Base-by-base conservation (phyloP, 75 land plant species). In the Cryptomeria japonica region DNA sequence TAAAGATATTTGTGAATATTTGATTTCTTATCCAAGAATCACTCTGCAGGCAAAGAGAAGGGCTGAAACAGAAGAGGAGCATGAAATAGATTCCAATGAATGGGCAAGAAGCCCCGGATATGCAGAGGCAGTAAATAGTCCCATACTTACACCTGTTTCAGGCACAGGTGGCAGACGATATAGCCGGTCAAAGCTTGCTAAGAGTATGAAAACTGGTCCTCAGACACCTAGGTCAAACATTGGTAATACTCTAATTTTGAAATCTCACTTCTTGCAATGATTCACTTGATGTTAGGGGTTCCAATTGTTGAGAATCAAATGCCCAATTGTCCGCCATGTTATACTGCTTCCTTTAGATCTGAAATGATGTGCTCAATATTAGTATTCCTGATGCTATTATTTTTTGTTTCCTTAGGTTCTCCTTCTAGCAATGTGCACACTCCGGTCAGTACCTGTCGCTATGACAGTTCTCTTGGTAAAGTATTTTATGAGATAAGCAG, bases 401-500 rank as follows among this genome's bases (percentile, higher is more conserved):
- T 28, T 84, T 76, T 28, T 58, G 31, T 36, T 56, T 80, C 75
- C 84, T n/a, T 89, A 97, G 99, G 96, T 61, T 96, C 97, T 36
- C 99, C 97, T n/a, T 84, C 92, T 68, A 87, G 91, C 80, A 92
- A 89, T 88, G 90, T 87, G 41, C 92, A 91, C 32, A 97, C 97
- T 76, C 97, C 99, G 34, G 91, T 84, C 89, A 93, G 96, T 88
- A 91, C 97, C 4, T 97, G 99, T 88, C 99, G 99, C 25, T 97
- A 96, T 91, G 99, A 97, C 86, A 97, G 97, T 93, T 97, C 99
- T 19, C 92, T 97, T 64, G 97, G 99, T 97, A 93, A 85, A 15
- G 55, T 18, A 36, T 58, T 88, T 3, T 80, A 16, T 61, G 28
- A 85, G 25, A 58, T 32, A 64, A 7, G 16, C 36, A 49, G 6